Evolutionary conservation across 2,329 filamentous ascomycete species (phyloP), one percentile per base, ranked within the genome.

Genomic region (Grosmannia clavigera): DNA sequence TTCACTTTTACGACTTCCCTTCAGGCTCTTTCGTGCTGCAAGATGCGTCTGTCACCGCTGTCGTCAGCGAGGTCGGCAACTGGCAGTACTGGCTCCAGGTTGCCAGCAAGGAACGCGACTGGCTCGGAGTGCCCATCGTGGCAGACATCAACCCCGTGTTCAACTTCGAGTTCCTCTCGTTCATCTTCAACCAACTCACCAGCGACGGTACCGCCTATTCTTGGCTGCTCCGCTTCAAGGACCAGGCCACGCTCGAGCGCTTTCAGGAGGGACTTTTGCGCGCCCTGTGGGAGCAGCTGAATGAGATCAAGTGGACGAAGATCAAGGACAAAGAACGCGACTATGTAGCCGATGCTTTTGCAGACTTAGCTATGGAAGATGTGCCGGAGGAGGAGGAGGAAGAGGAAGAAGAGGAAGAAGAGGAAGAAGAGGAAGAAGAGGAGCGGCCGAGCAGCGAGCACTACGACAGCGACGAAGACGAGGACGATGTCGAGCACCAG

Each of bases 61-160:
- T 84, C 0, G 92, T 99, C 12, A 87, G 85, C 0, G 92, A 97
- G 69, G 81, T 91, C 58, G 92, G 92, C 9, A 83, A 86, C 60
- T 99, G 94, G 94, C 82, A 94, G 65, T 99, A 97, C 74, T 97
- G 91, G 91, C 78, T 99, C 38, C 90, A 96, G 69, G 86, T 97
- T 60, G 82, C 83, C 51, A 86, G 87, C 63, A 79, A 82, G 48
- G 83, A 89, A 40, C 85, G 84, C 68, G 85, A 92, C 59, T 96
- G 91, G 90, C 78, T 99, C 2, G 91, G 91, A 27, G 89, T 95
- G 65, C 81, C 87, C 2, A 84, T 99, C 35, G 79, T 91, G 35
- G 87, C 90, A 7, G 94, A 99, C 66, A 90, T 97, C 72, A 97
- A 97, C 67, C 94, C 94, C 0, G 92, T 99, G 25, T 99, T 97